phyloP scores from a whole-genome alignment of 768 basidiomycete species.

The Russula compacta region DNA sequence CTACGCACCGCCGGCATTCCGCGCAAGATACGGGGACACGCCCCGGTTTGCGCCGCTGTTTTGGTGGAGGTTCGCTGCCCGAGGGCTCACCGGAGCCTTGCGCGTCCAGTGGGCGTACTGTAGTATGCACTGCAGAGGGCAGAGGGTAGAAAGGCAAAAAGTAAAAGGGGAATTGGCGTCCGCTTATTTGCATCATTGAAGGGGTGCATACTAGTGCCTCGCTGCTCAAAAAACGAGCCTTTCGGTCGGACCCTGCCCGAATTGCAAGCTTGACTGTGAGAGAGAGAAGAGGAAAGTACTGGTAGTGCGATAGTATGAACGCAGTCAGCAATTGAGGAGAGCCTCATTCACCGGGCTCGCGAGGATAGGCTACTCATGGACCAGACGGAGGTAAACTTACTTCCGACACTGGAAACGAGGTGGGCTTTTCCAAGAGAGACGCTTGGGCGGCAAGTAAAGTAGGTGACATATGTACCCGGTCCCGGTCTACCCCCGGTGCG shows the following conservation, averaged over 20 bases:
- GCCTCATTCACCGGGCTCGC: background rate
- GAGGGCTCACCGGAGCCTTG: background rate
- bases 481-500: background rate
- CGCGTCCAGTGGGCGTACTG: background rate
- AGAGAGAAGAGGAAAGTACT: background rate
- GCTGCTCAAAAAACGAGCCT: background rate
- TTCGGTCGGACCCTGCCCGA: background rate
- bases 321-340: background rate
- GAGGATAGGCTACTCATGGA: background rate
- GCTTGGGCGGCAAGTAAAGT: background rate
- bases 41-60: conserved; percentile 21
- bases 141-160: background rate
- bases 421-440: background rate
- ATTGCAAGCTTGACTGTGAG: background rate
- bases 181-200: background rate
- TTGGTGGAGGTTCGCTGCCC: conserved; percentile 8
- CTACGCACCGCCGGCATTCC: conserved; percentile 31
- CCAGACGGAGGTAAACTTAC: background rate
- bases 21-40: conserved; percentile 27
- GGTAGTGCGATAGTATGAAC: background rate
- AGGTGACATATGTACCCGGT: background rate
- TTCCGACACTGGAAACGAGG: background rate
- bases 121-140: background rate
- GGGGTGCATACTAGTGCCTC: background rate
- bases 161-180: background rate